Conservation (phyloP, 768 basidiomycete genomes). For the Candolleomyces aberdarensis region DNA sequence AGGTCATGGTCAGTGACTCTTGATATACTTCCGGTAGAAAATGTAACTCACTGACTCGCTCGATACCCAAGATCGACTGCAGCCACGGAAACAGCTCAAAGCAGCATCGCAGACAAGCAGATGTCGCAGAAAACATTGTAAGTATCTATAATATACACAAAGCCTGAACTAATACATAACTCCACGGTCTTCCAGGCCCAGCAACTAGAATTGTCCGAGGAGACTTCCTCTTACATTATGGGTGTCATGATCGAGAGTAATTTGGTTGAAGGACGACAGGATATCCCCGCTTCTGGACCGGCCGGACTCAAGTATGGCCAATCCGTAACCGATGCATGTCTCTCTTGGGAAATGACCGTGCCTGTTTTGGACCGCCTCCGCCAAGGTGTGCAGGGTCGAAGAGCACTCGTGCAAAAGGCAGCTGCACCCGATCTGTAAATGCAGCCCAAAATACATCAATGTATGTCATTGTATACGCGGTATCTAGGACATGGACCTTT, state of each 20-base stretch:
- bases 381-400: slow-evolving; percentile 80
- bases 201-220: slow-evolving; percentile 62
- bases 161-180: slow-evolving; percentile 11
- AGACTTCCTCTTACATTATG: slow-evolving; percentile 74
- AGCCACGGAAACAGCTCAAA: slow-evolving; percentile 96
- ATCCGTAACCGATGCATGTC: slow-evolving; percentile 86
- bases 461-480: too few species aligned
- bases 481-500: too few species aligned
- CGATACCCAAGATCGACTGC: slow-evolving; percentile 73
- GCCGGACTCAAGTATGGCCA: slow-evolving; percentile 76
- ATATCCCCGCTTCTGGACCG: slow-evolving; percentile 72
- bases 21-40: neutral
- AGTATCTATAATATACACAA: slow-evolving; percentile 24
- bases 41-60: neutral
- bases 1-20: slow-evolving; percentile 69
- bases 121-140: slow-evolving; percentile 90
- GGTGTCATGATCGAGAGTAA: slow-evolving; percentile 97
- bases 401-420: slow-evolving; percentile 42
- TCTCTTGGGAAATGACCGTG: slow-evolving; percentile 88
- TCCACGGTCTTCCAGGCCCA: slow-evolving; percentile 44
- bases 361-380: slow-evolving; percentile 80
- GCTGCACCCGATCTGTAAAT: slow-evolving; percentile 9
- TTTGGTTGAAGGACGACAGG: slow-evolving; percentile 82
- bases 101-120: slow-evolving; percentile 83
- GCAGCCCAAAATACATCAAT: too few species aligned